Conservation (phyloP, 2,329 filamentous ascomycete species). For the Sclerotinia glacialis region DNA sequence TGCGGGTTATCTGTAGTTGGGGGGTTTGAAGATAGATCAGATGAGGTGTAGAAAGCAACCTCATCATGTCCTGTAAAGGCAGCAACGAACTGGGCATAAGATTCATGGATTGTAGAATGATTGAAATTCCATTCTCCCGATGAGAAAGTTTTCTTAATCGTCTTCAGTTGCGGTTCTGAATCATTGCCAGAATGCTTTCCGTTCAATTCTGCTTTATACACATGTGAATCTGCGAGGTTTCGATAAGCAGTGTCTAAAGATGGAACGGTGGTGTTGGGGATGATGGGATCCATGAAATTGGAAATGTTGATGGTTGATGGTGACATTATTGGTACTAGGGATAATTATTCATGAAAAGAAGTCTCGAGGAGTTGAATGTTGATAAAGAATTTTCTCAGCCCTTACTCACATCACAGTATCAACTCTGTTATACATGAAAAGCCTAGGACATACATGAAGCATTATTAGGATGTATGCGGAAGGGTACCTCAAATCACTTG, state of each 20-base stretch:
- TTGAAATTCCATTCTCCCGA: not conserved
- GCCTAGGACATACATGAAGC: not conserved
- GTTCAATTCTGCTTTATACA: not conserved
- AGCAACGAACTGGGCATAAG: constrained; percentile 7
- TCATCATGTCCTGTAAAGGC: constrained; percentile 11
- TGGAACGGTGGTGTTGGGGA: constrained; percentile 5
- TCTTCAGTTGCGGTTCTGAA: not conserved
- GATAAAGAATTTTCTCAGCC: not conserved
- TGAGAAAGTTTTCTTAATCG: not conserved
- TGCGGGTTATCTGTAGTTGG: not conserved
- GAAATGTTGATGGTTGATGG: not conserved
- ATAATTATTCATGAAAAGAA: not conserved
- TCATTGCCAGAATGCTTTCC: not conserved
- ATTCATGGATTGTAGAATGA: not conserved
- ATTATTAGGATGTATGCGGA: not conserved
- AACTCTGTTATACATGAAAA: too few relatives aligned
- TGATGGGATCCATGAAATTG: not conserved
- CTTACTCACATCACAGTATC: too few relatives aligned
- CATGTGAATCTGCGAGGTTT: not conserved
- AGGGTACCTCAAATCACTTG: not conserved
- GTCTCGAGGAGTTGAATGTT: not conserved
- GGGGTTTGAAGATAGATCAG: not conserved
- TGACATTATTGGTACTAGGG: not conserved
- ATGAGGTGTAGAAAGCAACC: not conserved
- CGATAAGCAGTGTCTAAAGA: constrained; percentile 3